Evolutionary conservation across 805 yeast species (phyloP).

Genomic region (Kregervanrija fluxuum): DNA sequence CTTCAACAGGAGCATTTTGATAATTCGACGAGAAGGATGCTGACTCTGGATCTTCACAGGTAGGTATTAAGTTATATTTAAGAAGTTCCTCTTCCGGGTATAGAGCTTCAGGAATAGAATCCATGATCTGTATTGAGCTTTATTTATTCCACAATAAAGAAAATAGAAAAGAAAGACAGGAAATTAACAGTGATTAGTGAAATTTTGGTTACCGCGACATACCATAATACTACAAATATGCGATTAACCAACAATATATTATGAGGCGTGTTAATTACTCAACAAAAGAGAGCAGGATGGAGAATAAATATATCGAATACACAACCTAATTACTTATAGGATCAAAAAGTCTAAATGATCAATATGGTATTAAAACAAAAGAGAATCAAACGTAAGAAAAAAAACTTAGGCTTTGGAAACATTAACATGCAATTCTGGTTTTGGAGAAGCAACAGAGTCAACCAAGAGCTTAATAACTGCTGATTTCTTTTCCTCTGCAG

Average conservation of each 20-base stretch:
- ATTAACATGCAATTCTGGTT: constrained; percentile 77
- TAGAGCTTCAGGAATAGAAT: constrained; percentile 21
- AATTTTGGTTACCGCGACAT: no score
- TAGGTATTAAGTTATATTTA: constrained; percentile 12
- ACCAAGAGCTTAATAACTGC: constrained; percentile 70
- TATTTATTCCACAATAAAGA: not conserved
- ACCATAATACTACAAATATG: not conserved
- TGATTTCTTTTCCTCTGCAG: constrained; percentile 53
- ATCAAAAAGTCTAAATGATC: not conserved
- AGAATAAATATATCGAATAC: no score
- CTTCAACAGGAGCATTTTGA: not conserved
- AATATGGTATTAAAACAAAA: not conserved
- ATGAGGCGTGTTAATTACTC: not conserved
- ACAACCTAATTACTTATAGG: no score
- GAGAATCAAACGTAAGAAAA: not conserved
- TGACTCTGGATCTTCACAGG: not conserved
- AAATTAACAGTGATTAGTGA: no score
- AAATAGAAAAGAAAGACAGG: no score
- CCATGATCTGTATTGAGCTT: constrained; percentile 4
- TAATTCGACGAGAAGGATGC: not conserved
- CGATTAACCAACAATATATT: not conserved
- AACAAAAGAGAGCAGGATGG: no score
- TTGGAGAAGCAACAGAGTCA: constrained; percentile 72
- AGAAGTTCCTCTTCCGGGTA: constrained; percentile 25
- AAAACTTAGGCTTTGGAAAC: constrained; percentile 5